A percentile compares a stretch with the other conserved stretches of the same genome.
Conservation (phyloP, 148 eudicot species). For the Polygonum aviculare region DNA sequence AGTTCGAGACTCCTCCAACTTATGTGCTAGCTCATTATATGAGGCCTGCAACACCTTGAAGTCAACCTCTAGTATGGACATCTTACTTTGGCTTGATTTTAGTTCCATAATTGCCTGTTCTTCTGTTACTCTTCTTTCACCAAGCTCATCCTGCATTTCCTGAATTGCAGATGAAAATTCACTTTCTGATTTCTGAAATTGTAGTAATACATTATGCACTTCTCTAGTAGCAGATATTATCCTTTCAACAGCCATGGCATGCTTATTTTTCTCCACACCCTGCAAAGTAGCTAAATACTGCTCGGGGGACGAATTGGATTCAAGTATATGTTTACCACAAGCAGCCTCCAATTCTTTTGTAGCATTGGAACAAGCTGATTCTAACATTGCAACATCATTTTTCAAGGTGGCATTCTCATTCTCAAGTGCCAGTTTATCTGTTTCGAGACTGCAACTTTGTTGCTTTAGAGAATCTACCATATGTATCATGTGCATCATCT, state of each 20-base stretch:
- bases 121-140: slow-evolving; percentile 30
- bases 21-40: slow-evolving; percentile 40
- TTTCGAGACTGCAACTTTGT: slow-evolving; percentile 38
- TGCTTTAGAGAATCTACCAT: slow-evolving; percentile 31
- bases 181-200: slow-evolving; percentile 30
- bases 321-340: slow-evolving; percentile 19
- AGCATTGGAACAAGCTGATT: slow-evolving; percentile 57
- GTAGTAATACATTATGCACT: slow-evolving; percentile 31
- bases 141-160: slow-evolving; percentile 44
- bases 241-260: slow-evolving; percentile 25
- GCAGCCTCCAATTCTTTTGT: slow-evolving; percentile 34
- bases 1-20: slow-evolving; percentile 39
- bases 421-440: slow-evolving; percentile 33
- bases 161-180: slow-evolving; percentile 23
- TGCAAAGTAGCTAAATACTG: not conserved
- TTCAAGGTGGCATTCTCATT: slow-evolving; percentile 34
- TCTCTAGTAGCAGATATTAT: slow-evolving; percentile 42
- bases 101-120: slow-evolving; percentile 47
- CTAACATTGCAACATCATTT: slow-evolving; percentile 35
- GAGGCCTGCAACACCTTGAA: slow-evolving; percentile 33
- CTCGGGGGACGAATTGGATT: not conserved
- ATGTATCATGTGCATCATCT: slow-evolving; percentile 22
- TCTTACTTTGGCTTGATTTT: slow-evolving; percentile 29
- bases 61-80: slow-evolving; percentile 52
- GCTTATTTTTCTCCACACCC: slow-evolving; percentile 22